phyloP scores from a whole-genome alignment of 2,329 filamentous ascomycete species.

The Cordyceps fumosorosea region DNA sequence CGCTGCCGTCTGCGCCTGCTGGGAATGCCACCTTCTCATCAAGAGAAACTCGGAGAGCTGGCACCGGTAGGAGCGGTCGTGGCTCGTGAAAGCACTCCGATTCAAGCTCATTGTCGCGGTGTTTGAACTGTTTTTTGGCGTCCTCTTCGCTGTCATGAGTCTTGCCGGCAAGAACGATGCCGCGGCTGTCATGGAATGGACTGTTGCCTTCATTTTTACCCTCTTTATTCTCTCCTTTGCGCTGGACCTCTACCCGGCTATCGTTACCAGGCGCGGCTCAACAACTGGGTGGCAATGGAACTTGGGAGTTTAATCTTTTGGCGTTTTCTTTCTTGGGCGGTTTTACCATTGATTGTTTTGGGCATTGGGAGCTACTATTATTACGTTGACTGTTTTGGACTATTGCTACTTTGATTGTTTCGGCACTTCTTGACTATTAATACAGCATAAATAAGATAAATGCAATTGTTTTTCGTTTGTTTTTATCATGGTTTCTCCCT shows the following conservation, averaged over 20 bases:
- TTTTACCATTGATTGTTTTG: too few relatives aligned
- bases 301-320: too few relatives aligned
- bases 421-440: too few relatives aligned
- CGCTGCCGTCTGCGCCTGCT: slow-evolving; percentile 81
- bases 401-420: too few relatives aligned
- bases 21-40: slow-evolving; percentile 73
- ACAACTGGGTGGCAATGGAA: too few relatives aligned
- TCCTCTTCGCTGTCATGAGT: slow-evolving; percentile 61
- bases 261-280: slow-evolving; percentile 43
- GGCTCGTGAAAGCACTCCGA: slow-evolving; percentile 61
- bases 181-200: slow-evolving; percentile 73
- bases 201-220: slow-evolving; percentile 76
- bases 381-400: too few relatives aligned
- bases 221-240: slow-evolving; percentile 84
- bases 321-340: too few relatives aligned
- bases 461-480: too few relatives aligned
- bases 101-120: slow-evolving; percentile 82
- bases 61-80: slow-evolving; percentile 25
- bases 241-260: slow-evolving; percentile 78
- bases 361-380: too few relatives aligned
- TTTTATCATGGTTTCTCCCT: too few relatives aligned
- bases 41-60: too few relatives aligned
- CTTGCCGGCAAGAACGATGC: slow-evolving; percentile 47
- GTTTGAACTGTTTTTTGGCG: slow-evolving; percentile 65
- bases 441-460: too few relatives aligned